Evolutionary conservation across 768 basidiomycete species (phyloP).

Genomic region (Phylloporus sp.): DNA sequence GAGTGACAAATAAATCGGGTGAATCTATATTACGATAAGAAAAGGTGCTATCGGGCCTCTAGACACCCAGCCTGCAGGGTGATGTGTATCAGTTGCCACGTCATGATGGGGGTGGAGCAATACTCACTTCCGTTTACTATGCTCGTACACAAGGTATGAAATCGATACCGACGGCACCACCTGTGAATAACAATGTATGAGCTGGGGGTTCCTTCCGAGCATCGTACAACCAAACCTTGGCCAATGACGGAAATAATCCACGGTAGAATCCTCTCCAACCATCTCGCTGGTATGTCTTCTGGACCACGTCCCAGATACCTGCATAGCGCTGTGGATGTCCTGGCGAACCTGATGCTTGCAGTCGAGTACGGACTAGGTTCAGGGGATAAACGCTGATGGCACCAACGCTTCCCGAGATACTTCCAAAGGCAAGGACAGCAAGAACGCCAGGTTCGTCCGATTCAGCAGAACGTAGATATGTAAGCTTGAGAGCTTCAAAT

Average conservation of each 20-base stretch:
- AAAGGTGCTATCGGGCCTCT: slow-evolving; percentile 22
- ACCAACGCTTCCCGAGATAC: slow-evolving; percentile 89
- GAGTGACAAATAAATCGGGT: slow-evolving; percentile 21
- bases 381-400: slow-evolving; percentile 92
- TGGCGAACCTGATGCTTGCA: slow-evolving; percentile 94
- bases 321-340: slow-evolving; percentile 91
- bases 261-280: slow-evolving; percentile 95
- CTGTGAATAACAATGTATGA: slow-evolving; percentile 34
- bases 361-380: slow-evolving; percentile 86
- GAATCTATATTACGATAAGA: slow-evolving; percentile 20
- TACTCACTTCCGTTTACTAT: slow-evolving; percentile 72
- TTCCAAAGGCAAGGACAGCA: slow-evolving; percentile 86
- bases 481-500: slow-evolving; percentile 91
- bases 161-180: slow-evolving; percentile 97
- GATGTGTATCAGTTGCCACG: slow-evolving; percentile 2
- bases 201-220: neutral
- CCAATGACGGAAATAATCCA: slow-evolving; percentile 86
- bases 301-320: slow-evolving; percentile 81
- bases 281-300: slow-evolving; percentile 76
- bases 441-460: slow-evolving; percentile 88
- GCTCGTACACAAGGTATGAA: slow-evolving; percentile 92
- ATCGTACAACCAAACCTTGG: slow-evolving; percentile 56
- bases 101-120: neutral
- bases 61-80: slow-evolving; percentile 56
- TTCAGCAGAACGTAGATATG: slow-evolving; percentile 82